These are phyloP conservation scores for Sequoia sempervirens DNA, from an alignment of 75 land plant species.

Conservation along the genomic window DNA sequence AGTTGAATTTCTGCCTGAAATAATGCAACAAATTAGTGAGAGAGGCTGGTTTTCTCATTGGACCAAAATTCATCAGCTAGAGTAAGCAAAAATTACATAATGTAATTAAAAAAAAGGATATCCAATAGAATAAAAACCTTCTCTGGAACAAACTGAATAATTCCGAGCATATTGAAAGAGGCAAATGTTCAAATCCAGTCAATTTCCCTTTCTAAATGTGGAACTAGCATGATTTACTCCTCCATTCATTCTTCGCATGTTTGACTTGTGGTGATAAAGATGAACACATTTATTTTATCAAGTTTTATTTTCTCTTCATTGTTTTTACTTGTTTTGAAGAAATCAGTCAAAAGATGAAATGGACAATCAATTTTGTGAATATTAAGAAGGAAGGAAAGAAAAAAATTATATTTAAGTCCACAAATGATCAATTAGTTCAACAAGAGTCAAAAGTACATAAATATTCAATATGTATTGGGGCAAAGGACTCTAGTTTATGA, in stretches of 20 bases:
- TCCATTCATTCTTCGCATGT: background rate
- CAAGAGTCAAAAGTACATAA: background rate
- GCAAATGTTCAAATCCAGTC: background rate
- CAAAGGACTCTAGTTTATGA: too few species aligned
- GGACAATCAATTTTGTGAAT: too few species aligned
- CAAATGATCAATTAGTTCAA: background rate
- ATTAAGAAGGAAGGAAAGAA: background rate
- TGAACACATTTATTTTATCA: too few species aligned
- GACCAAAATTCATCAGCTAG: background rate
- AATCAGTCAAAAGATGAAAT: too few species aligned
- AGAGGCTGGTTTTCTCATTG: background rate
- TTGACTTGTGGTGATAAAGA: too few species aligned
- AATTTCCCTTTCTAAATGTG: background rate
- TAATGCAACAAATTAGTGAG: background rate
- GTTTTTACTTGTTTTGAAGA: too few species aligned
- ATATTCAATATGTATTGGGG: too few species aligned
- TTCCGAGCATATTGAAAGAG: background rate
- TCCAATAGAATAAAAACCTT: background rate
- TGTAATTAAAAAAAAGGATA: background rate
- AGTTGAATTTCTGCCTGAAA: constrained; percentile 90
- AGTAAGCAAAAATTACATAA: background rate
- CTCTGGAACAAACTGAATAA: background rate
- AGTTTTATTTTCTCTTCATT: too few species aligned
- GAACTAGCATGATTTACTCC: background rate
- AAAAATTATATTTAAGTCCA: too few species aligned